Conservation (phyloP, 2,329 filamentous ascomycete genomes). For the Claviceps quebecensis region DNA sequence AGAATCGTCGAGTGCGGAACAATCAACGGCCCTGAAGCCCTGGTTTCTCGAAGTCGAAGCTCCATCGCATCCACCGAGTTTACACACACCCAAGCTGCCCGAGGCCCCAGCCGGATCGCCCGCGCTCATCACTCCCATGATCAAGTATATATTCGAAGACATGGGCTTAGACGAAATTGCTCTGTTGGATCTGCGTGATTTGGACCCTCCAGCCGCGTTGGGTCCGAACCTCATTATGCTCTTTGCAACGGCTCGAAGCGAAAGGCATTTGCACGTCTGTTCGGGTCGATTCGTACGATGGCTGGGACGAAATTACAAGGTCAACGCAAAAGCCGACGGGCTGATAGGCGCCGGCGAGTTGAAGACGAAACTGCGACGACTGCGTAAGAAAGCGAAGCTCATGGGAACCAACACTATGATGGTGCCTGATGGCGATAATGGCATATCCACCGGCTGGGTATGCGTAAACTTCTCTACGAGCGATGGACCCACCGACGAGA, state of each 20-base stretch:
- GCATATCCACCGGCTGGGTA: slow-evolving; percentile 87
- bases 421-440: slow-evolving; percentile 58
- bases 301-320: slow-evolving; percentile 57
- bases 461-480: slow-evolving; percentile 77
- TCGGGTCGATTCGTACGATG: slow-evolving; percentile 82
- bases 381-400: slow-evolving; percentile 68
- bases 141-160: slow-evolving; percentile 69
- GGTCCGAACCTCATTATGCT: slow-evolving; percentile 87
- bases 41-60: slow-evolving; percentile 79
- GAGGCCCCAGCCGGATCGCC: slow-evolving; percentile 55
- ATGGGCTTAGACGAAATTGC: slow-evolving; percentile 73
- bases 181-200: slow-evolving; percentile 66
- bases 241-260: slow-evolving; percentile 77
- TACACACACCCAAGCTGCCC: slow-evolving; percentile 34
- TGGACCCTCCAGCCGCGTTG: slow-evolving; percentile 77
- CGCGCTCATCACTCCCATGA: slow-evolving; percentile 52
- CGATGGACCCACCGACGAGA: slow-evolving; percentile 37
- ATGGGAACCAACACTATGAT: slow-evolving; percentile 58
- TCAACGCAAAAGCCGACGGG: slow-evolving; percentile 72
- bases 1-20: background rate
- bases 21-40: slow-evolving; percentile 28
- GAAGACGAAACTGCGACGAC: slow-evolving; percentile 70
- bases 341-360: slow-evolving; percentile 81
- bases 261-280: slow-evolving; percentile 84
- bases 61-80: slow-evolving; percentile 34